Base-by-base conservation (phyloP, 495 filamentous ascomycete genomes). In the Tuber melanosporum region DNA sequence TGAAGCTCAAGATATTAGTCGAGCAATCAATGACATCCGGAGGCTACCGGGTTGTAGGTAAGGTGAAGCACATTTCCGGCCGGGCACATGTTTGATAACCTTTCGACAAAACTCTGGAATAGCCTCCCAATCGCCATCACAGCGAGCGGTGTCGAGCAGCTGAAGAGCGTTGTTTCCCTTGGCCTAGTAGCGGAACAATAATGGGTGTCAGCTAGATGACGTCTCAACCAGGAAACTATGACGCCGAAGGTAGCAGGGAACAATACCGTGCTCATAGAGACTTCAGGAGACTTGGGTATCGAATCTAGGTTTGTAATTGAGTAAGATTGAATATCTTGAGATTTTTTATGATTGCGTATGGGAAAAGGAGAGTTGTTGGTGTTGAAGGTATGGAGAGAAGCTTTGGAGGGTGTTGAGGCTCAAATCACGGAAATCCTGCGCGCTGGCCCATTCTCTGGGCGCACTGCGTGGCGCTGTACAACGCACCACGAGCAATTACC, bases 71-170 rank as follows among this genome's bases (percentile, higher is more conserved):
- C 95, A 98, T 83, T 88, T 88, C 82, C 92, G 90, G 46, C 94
- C 90, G 70, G 94, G 91, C 77, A 94, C 93, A 88, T 98, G 95
- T 82, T 98, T 98, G 81, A 90, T 91, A 77, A 98, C 89, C 85
- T 99, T 98, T 80, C 94, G 89, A 80, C 92, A 90, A 77, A 97
- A 87, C 85, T 98, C 95, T 44, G 92, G 92, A n/a, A 98, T 88
- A 44, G 92, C 92, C 77, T 92, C 88, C 95, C 95, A 99, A 82
- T 89, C 90, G 44, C 93, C 93, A 82, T 94, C 90, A 83, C 92
- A 95, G 76, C 95, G 92, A 79, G 93, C 93, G 80, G 89, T 88
- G 82, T 98, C 93, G 79, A 99, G 89, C 85, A 89, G 89, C 82
- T 88, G 87, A 79, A 95, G 87, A 85, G 97, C 97, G 81, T 90